These are phyloP conservation scores for Trichoderma parareesei DNA, from an alignment of 495 filamentous ascomycete genomes.

Conservation along the genomic window DNA sequence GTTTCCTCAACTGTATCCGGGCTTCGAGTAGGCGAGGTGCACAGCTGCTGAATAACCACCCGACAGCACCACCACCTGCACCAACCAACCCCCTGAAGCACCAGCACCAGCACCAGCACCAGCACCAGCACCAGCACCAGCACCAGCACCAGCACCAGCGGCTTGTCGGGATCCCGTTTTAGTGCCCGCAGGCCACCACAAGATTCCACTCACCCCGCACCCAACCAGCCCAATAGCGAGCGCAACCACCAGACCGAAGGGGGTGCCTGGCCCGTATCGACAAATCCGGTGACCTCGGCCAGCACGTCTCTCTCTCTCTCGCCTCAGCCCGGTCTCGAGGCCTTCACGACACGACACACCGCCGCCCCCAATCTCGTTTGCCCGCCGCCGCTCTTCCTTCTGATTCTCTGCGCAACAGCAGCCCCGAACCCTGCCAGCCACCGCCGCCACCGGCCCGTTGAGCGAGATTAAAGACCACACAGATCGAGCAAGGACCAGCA, in stretches of 20 bases:
- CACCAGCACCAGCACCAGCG: too few relatives aligned
- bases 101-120: too few relatives aligned
- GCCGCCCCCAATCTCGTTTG: slow-evolving; percentile 1
- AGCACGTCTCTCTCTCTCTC: neutral
- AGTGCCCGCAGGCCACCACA: slow-evolving; percentile 4
- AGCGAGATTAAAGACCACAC: neutral
- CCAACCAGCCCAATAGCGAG: neutral
- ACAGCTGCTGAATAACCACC: too few relatives aligned
- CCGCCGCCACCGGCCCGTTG: neutral
- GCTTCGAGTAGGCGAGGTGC: too few relatives aligned
- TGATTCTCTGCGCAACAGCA: neutral
- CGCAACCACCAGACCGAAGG: neutral
- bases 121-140: too few relatives aligned
- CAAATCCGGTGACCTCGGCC: neutral
- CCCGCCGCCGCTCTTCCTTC: neutral
- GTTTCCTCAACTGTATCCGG: too few relatives aligned
- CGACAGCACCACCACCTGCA: too few relatives aligned
- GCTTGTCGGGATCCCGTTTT: neutral
- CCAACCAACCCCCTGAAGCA: too few relatives aligned
- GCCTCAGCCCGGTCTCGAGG: neutral
- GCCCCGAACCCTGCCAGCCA: neutral
- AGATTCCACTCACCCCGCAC: slow-evolving; percentile 6
- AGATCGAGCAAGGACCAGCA: neutral
- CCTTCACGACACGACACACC: neutral
- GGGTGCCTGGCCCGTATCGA: neutral